Percentiles rank a stretch among this genome's conserved stretches.
phyloP scores from a whole-genome alignment of 495 filamentous ascomycete genomes.

The Neurospora sp. region DNA sequence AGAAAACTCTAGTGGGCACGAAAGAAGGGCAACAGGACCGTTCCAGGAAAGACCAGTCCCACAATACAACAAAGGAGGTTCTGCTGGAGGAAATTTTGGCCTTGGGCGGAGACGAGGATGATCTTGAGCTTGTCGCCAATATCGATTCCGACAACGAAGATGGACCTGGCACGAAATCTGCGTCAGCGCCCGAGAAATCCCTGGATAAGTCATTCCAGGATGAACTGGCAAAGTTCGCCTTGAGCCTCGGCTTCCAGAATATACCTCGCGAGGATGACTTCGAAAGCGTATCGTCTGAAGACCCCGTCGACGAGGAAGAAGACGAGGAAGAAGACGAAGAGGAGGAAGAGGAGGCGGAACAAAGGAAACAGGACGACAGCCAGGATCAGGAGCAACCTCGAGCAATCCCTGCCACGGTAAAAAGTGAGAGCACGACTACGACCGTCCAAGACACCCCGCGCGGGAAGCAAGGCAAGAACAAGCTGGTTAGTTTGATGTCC shows the following conservation, averaged over 20 bases:
- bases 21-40: constrained; percentile 4
- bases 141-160: constrained; percentile 53
- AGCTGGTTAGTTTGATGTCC: constrained; percentile 28
- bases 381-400: constrained; percentile 10
- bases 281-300: constrained; percentile 21
- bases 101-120: constrained; percentile 68
- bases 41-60: constrained; percentile 9
- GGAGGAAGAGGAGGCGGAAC: constrained; percentile 17
- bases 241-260: constrained; percentile 37
- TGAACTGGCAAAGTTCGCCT: constrained; percentile 34
- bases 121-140: constrained; percentile 54
- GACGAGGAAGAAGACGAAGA: constrained; percentile 16
- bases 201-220: constrained; percentile 27
- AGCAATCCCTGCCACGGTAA: constrained; percentile 7
- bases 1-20: constrained; percentile 24
- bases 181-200: constrained; percentile 12
- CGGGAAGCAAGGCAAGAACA: constrained; percentile 15
- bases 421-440: constrained; percentile 11
- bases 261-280: constrained; percentile 22
- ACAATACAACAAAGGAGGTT: constrained; percentile 15
- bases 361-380: constrained; percentile 15
- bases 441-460: constrained; percentile 13
- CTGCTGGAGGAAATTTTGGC: constrained; percentile 64
- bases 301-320: constrained; percentile 19
- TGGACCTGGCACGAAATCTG: constrained; percentile 26